These are phyloP conservation scores for Agrocybe praecox DNA, from an alignment of 768 basidiomycete genomes.

Conservation along the genomic window DNA sequence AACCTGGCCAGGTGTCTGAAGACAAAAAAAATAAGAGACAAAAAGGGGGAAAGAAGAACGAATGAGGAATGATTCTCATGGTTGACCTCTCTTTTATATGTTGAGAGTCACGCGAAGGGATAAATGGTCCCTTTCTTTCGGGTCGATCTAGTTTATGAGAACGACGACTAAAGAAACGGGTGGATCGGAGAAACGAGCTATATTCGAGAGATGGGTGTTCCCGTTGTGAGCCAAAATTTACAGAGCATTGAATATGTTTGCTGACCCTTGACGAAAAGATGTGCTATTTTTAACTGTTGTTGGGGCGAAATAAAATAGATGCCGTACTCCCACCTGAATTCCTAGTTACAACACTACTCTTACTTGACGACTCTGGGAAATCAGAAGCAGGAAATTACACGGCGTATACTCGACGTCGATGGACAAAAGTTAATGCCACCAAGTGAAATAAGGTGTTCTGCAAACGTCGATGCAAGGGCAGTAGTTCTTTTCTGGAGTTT, in stretches of 20 bases:
- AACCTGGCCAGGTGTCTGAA: conserved; percentile 34
- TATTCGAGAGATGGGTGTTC: neutral
- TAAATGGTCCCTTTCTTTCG: conserved; percentile 2
- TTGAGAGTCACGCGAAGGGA: neutral
- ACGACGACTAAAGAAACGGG: neutral
- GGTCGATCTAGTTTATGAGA: neutral
- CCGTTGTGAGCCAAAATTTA: neutral
- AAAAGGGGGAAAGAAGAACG: conserved; percentile 29
- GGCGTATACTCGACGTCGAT: neutral
- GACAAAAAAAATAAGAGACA: conserved; percentile 23
- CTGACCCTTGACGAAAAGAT: too few relatives aligned
- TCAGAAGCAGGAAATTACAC: neutral
- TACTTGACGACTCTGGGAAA: neutral
- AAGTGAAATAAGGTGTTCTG: neutral
- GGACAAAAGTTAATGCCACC: neutral
- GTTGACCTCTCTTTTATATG: conserved; percentile 7
- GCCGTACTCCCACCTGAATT: neutral
- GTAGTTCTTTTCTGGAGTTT: neutral
- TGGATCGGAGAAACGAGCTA: neutral
- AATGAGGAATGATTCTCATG: conserved; percentile 10
- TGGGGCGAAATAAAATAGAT: neutral
- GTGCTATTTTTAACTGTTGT: neutral
- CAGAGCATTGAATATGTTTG: neutral
- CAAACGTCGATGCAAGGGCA: too few relatives aligned
- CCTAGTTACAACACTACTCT: neutral